Evolutionary conservation across 495 filamentous ascomycete genomes (phyloP), one percentile per base, ranked within the genome.

Genomic region (Hypoxylon lienhwacheense): DNA sequence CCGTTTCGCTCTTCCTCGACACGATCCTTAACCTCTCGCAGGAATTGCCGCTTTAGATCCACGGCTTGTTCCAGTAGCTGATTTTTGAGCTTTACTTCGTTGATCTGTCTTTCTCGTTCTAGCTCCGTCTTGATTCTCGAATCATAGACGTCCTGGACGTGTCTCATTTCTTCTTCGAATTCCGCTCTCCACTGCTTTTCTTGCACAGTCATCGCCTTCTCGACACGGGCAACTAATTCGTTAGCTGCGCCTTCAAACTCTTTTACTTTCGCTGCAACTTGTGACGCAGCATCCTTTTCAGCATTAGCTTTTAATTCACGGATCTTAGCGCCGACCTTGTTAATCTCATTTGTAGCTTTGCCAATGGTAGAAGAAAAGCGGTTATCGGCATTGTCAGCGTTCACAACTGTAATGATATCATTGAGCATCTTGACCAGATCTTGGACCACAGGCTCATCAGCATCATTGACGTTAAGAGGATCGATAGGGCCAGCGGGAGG

Each of bases 391-490:
- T 86, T 83, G 61, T 95, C 91, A 45, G 87, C 84, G 68, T 96
- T 96, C 47, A 97, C 83, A 22, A 92, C 87, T 1, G 87, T 83
- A 67, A 98, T 96, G 66, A 98, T 86, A 70, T 92, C 88, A 71
- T 98, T 98, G 57, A 97, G 78, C 65, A 93, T 90, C 73, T 88
- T 92, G 46, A 93, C 87, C n/a, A 98, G 75, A 65, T 97, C 89
- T 70, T 95, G 90, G 3, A 97, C 88, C 16, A 96, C 76, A 3
- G 89, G 85, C 61, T 97, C 93, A 49, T 86, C 81, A 47, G 88
- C 88, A 58, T 85, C 80, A 43, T 78, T 74, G 28, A 91, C 77
- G 39, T 83, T 79, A 22, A 96, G 67, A 21, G 87, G 81, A 62
- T 92, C 88, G 51, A 97, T 87, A 11, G 79, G 81, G 33, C 78